phyloP scores from a whole-genome alignment of 441 rosid species.

The Cnidoscolus chayamansa region DNA sequence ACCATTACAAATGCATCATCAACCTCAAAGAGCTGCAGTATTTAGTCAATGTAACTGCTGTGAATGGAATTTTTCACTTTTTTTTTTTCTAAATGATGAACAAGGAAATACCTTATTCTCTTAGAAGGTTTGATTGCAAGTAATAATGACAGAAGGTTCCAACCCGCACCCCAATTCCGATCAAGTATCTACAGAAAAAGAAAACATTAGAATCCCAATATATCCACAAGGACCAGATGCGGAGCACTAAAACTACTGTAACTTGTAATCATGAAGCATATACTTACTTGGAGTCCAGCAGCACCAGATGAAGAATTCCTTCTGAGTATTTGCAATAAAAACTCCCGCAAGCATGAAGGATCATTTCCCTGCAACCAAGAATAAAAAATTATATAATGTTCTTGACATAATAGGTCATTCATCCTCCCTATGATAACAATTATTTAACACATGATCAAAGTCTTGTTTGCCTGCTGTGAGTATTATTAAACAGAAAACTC shows the following conservation, averaged over 20 bases:
- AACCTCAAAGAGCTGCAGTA: background rate
- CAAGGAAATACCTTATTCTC: conserved; percentile 60
- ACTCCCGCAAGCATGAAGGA: conserved; percentile 89
- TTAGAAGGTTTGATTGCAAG: conserved; percentile 76
- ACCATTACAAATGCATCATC: background rate
- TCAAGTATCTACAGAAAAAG: conserved; percentile 71
- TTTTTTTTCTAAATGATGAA: background rate
- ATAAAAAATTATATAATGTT: conserved; percentile 11
- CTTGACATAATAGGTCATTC: background rate
- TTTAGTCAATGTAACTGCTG: background rate
- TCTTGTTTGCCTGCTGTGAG: background rate
- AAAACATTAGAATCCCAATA: conserved; percentile 1
- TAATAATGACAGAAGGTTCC: conserved; percentile 84
- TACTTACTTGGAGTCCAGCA: conserved; percentile 71
- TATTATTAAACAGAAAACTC: background rate
- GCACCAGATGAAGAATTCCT: conserved; percentile 68
- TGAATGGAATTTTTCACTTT: background rate
- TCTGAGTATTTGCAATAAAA: conserved; percentile 55
- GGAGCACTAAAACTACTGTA: background rate
- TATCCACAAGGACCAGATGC: background rate
- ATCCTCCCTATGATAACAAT: background rate
- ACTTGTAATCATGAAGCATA: conserved; percentile 3
- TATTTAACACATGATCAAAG: background rate
- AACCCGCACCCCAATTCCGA: conserved; percentile 94
- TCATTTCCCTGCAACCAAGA: conserved; percentile 67